phyloP scores from a whole-genome alignment of 345 rosid genomes.

The Erysimum cheiranthoides region DNA sequence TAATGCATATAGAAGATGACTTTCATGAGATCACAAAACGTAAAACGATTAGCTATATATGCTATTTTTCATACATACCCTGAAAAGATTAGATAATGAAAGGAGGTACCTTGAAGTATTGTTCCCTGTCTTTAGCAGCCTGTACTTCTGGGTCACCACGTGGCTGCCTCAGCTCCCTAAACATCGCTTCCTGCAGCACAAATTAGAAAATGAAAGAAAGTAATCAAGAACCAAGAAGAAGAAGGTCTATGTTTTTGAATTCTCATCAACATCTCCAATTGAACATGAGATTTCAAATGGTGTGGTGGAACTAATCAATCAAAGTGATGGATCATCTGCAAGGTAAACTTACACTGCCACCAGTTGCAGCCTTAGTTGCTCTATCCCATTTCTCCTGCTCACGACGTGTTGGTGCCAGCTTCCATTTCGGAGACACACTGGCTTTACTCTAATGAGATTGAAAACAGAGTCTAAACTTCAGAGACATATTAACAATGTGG shows the following conservation, averaged over 20 bases:
- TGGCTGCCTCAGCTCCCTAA: conserved; percentile 67
- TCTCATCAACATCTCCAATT: background rate
- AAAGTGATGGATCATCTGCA: background rate
- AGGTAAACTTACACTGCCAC: conserved; percentile 72
- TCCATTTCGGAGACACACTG: conserved; percentile 59
- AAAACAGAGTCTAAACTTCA: background rate
- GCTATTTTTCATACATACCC: background rate
- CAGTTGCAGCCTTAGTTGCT: conserved; percentile 87
- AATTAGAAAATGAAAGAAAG: background rate
- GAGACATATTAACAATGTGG: conserved; percentile 28
- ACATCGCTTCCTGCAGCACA: conserved; percentile 65
- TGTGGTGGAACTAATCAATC: conserved; percentile 1
- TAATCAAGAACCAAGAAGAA: conserved; percentile 28
- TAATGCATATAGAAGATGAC: conserved; percentile 6
- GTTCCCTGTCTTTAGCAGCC: conserved; percentile 84
- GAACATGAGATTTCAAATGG: background rate
- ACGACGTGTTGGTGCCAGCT: conserved; percentile 73
- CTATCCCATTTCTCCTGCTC: conserved; percentile 96
- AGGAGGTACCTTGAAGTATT: conserved; percentile 66
- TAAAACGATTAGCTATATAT: background rate
- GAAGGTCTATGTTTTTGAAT: background rate
- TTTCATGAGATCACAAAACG: background rate
- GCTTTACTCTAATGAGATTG: conserved; percentile 46
- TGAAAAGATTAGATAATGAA: background rate
- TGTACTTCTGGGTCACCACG: conserved; percentile 74